Evolutionary conservation across 352 stramenopile species (phyloP).

Genomic region (Globisporangium megalacanthum): DNA sequence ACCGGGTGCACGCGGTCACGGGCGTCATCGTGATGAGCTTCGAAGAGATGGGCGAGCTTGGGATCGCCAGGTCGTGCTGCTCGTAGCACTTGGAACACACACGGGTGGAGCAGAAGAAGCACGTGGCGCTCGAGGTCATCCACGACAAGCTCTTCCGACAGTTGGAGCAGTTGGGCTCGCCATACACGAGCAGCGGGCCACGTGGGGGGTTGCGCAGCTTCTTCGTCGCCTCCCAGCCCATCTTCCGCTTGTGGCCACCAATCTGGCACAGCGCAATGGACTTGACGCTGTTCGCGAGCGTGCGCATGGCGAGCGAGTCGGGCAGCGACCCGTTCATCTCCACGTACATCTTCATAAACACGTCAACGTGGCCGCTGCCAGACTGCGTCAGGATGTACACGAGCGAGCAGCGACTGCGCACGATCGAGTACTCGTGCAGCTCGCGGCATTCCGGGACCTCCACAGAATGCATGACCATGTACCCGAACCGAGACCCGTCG

Average conservation of each 20-base stretch:
- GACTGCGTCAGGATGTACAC: conserved; percentile 31
- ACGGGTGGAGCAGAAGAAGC: conserved; percentile 3
- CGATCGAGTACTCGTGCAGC: conserved; percentile 27
- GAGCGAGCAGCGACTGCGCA: conserved; percentile 33
- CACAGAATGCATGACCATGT: conserved; percentile 60
- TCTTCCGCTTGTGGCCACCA: conserved; percentile 3
- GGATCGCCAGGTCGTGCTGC: conserved; percentile 7
- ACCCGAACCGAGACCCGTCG: conserved; percentile 42
- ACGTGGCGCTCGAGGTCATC: conserved; percentile 1
- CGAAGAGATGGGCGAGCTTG: not conserved
- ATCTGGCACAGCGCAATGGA: conserved; percentile 6
- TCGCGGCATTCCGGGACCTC: conserved; percentile 27
- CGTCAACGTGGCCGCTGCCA: conserved; percentile 26
- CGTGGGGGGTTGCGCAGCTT: not conserved
- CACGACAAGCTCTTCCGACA: conserved; percentile 5
- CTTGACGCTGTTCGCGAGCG: conserved; percentile 20
- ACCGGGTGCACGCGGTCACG: conserved; percentile 6
- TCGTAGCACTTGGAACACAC: conserved; percentile 12
- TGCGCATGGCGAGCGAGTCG: conserved; percentile 30
- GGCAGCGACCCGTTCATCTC: conserved; percentile 34
- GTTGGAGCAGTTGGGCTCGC: conserved; percentile 1
- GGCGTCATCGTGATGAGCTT: conserved; percentile 1
- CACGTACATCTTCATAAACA: conserved; percentile 40
- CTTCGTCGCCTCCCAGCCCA: conserved; percentile 8
- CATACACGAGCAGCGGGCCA: not conserved